A percentile compares a stretch with the other conserved stretches of the same genome.
phyloP scores from a whole-genome alignment of 2,329 filamentous ascomycete species.

The Colletotrichum sp. region DNA sequence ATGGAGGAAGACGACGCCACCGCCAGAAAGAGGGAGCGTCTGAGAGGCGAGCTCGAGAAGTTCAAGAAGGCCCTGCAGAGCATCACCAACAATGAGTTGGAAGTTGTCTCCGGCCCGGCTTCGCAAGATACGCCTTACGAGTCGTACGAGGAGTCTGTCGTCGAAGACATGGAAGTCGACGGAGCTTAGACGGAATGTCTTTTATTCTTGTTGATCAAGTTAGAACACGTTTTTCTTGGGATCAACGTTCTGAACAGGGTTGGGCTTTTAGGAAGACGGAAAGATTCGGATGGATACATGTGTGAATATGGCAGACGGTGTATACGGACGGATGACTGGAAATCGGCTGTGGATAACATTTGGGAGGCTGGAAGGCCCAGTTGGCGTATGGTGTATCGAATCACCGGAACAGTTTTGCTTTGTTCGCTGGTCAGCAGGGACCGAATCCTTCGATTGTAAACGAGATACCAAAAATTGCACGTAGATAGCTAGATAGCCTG shows the following conservation, averaged over 20 bases:
- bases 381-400: not conserved
- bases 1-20: slow-evolving; percentile 56
- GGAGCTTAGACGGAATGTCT: not conserved
- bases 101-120: slow-evolving; percentile 24
- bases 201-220: not conserved
- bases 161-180: slow-evolving; percentile 12
- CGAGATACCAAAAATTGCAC: slow-evolving; percentile 1
- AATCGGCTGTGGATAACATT: not conserved
- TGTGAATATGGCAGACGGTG: not conserved
- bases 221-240: not conserved
- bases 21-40: slow-evolving; percentile 42
- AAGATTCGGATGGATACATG: not conserved
- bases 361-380: not conserved
- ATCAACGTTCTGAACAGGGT: not conserved
- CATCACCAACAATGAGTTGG: slow-evolving; percentile 52
- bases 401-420: not conserved
- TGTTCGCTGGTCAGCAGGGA: not conserved
- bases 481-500: slow-evolving; percentile 5
- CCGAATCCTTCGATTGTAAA: not conserved
- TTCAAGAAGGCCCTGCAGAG: slow-evolving; percentile 51
- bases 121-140: not conserved
- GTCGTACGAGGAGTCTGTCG: not conserved
- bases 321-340: not conserved
- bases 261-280: not conserved
- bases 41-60: slow-evolving; percentile 50